Percentiles rank a stretch among this genome's conserved stretches.
Conservation (phyloP, 2,329 filamentous ascomycete species). For the Fusarium ambrosium region DNA sequence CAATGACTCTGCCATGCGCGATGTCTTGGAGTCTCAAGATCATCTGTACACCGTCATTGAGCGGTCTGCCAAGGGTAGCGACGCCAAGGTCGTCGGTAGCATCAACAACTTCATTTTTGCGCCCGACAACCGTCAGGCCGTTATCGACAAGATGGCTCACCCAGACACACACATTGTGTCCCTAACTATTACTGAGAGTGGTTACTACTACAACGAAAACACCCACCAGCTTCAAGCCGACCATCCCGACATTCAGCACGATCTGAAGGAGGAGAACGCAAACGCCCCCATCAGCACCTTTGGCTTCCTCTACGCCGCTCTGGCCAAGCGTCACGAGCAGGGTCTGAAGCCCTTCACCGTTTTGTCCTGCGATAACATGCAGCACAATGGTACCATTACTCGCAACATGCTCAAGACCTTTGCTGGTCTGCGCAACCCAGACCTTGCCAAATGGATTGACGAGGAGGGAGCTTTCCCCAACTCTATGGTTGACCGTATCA, state of each 20-base stretch:
- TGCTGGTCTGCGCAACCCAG: conserved; percentile 61
- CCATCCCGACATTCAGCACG: conserved; percentile 63
- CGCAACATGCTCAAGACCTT: conserved; percentile 66
- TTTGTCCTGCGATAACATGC: conserved; percentile 69
- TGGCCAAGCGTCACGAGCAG: conserved; percentile 59
- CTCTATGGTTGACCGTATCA: conserved; percentile 69
- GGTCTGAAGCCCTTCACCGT: conserved; percentile 67
- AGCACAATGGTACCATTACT: conserved; percentile 68
- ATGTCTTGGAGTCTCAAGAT: conserved; percentile 62
- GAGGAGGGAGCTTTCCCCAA: conserved; percentile 65
- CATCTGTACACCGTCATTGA: conserved; percentile 67
- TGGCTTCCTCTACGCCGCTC: conserved; percentile 66
- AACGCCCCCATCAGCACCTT: conserved; percentile 62
- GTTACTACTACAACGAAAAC: conserved; percentile 71
- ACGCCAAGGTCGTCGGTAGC: conserved; percentile 63
- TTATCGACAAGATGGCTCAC: conserved; percentile 68
- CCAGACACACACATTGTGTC: conserved; percentile 67
- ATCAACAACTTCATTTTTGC: conserved; percentile 67
- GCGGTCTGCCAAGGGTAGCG: conserved; percentile 65
- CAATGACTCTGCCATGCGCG: conserved; percentile 65
- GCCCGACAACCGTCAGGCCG: conserved; percentile 64
- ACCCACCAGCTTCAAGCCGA: conserved; percentile 65
- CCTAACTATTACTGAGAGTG: conserved; percentile 68
- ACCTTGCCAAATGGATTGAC: conserved; percentile 63
- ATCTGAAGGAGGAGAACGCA: conserved; percentile 61